Conservation (phyloP, 306 rosid species). For the Cucumis cinereus region DNA sequence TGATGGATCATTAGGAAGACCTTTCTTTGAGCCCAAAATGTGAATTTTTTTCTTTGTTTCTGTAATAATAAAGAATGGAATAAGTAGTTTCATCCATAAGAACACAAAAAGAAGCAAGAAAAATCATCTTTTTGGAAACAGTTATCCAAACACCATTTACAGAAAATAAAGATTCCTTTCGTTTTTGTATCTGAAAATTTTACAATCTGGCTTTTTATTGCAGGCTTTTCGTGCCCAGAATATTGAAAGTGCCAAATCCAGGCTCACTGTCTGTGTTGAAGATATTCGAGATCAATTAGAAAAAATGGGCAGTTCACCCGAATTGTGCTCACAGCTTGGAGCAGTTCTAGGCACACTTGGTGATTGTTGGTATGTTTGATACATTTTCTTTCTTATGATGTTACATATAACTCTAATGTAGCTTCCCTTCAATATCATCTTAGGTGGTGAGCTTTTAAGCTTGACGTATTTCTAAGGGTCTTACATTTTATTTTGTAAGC, state of each 20-base stretch:
- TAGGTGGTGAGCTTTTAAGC: not conserved
- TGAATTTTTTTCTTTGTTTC: not conserved
- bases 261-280: constrained; percentile 72
- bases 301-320: constrained; percentile 58
- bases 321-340: constrained; percentile 93
- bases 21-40: not conserved
- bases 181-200: not conserved
- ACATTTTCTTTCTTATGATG: not conserved
- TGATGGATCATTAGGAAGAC: not conserved
- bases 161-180: not conserved
- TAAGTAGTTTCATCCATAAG: not conserved
- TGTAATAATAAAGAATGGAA: not conserved
- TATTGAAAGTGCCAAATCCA: constrained; percentile 85
- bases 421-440: not conserved
- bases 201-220: constrained; percentile 2
- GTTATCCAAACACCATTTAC: not conserved
- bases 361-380: constrained; percentile 72
- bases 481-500: not conserved
- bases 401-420: not conserved
- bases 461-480: not conserved
- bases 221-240: constrained; percentile 95
- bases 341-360: constrained; percentile 99
- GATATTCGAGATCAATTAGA: constrained; percentile 70
- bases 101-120: not conserved
- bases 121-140: not conserved